Evolutionary conservation across 345 rosid genomes (phyloP), one percentile per base, ranked within the genome.

Genomic region (Trapa incisa): DNA sequence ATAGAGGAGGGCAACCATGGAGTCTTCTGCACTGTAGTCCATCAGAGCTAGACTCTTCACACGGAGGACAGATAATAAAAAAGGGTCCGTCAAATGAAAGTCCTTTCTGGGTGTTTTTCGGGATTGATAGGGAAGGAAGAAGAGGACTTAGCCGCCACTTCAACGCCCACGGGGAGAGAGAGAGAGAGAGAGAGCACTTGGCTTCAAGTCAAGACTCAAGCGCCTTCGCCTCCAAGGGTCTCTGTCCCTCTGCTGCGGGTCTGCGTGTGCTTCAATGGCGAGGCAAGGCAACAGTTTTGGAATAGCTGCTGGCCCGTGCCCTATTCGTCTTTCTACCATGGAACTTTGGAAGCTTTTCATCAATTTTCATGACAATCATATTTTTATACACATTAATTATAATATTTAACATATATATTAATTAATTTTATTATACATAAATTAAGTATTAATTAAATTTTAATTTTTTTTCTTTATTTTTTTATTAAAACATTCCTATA

Each of bases 1-100:
- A 77, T 79, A 70, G 77, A 74, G 72, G 65, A 73, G 4, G 17
- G 75, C 42, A 38, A 67, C 16, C 67, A 65, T 70, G 65, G 50
- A 61, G 3, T 16, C 39, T 52, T 16, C 39, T 52, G 43, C 13
- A 37, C 37, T 29, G 42, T 35, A 45, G 12, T 45, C 48, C 48
- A 45, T 45, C 48, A 6, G 48, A 22, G 29, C 29, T 22, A 22
- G 29, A 22, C 11, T 45, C 12, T 45, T 45, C 48, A 45, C 13
- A 13, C 48, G 2, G 48, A 11, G 11, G 48, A 7, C 12, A 11
- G 48, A 45, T 7, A 7, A 45, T 41, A 11, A 45, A 45, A 45
- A 13, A 45, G 35, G 63, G 7, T 37, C 11, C 16, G 5, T 35
- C 14, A 33, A 58, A 38, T 35, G 5, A 12, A 22, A 9, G 37